phyloP scores from a whole-genome alignment of 352 stramenopile species.

The Aphanomyces stellatus region DNA sequence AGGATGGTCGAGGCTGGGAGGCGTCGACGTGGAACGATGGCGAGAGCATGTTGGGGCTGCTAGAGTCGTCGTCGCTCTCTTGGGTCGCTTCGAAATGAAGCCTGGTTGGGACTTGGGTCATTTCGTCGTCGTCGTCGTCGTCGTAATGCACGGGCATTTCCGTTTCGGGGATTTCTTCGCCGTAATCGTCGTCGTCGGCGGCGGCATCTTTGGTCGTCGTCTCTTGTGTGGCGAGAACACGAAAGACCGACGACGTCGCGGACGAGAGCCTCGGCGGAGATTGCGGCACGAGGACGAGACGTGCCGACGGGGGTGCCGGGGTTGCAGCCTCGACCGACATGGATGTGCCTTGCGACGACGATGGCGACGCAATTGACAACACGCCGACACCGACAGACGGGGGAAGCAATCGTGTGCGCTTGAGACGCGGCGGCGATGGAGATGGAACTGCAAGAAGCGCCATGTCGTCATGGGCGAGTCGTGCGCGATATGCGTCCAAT shows the following conservation, averaged over 20 bases:
- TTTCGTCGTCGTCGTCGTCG: constrained; percentile 22
- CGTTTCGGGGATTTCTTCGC: constrained; percentile 16
- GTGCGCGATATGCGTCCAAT: neutral
- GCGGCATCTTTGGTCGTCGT: constrained; percentile 7
- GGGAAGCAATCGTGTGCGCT: neutral
- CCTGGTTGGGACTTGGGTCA: constrained; percentile 24
- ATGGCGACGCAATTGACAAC: neutral
- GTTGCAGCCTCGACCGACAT: neutral
- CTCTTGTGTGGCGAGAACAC: neutral
- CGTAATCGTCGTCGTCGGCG: constrained; percentile 15
- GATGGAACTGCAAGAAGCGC: no score
- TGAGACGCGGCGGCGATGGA: neutral
- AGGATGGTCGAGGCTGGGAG: neutral
- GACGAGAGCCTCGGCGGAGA: constrained; percentile 8
- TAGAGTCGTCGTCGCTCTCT: no score
- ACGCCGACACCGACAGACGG: no score
- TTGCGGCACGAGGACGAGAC: neutral
- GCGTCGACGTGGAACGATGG: neutral
- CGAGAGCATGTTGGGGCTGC: neutral
- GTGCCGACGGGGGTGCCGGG: neutral
- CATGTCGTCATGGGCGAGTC: neutral
- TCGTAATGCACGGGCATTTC: constrained; percentile 16
- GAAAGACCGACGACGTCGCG: no score
- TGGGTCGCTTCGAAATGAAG: neutral
- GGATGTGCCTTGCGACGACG: neutral